Percentiles rank a stretch among this genome's conserved stretches.
Evolutionary conservation across 2,329 filamentous ascomycete genomes (phyloP).

Genomic region (Monosporascus sp.): DNA sequence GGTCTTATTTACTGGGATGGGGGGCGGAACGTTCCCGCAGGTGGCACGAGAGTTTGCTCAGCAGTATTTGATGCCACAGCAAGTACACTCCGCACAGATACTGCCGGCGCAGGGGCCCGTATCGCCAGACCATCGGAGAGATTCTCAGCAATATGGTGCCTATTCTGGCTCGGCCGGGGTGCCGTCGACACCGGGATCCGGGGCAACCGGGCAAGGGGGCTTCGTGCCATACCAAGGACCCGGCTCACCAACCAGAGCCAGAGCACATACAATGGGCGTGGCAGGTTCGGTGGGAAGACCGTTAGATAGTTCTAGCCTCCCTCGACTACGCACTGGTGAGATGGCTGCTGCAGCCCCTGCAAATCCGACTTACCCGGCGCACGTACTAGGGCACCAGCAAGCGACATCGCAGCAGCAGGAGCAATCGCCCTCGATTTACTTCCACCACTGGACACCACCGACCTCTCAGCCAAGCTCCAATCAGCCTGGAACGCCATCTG

Average conservation of each 20-base stretch:
- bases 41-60: constrained; percentile 63
- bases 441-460: constrained; percentile 90
- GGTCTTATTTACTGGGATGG: constrained; percentile 68
- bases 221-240: constrained; percentile 39
- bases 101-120: constrained; percentile 43
- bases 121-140: constrained; percentile 51
- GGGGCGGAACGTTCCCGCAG: constrained; percentile 55
- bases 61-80: constrained; percentile 53
- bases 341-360: constrained; percentile 27
- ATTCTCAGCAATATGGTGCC: constrained; percentile 39
- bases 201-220: constrained; percentile 30
- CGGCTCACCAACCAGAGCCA: constrained; percentile 42
- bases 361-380: constrained; percentile 37
- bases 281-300: constrained; percentile 32
- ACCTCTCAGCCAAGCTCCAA: constrained; percentile 56
- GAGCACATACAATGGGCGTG: constrained; percentile 44
- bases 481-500: constrained; percentile 68
- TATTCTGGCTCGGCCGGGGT: constrained; percentile 36
- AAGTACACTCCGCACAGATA: constrained; percentile 45
- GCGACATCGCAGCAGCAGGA: constrained; percentile 51
- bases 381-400: constrained; percentile 47
- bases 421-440: constrained; percentile 73
- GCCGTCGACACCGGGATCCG: constrained; percentile 38
- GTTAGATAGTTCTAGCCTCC: constrained; percentile 32
- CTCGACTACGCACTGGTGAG: constrained; percentile 40